Evolutionary conservation across 805 yeast species (phyloP), one percentile per base, ranked within the genome.

Genomic region (Komagataella pastoris): DNA sequence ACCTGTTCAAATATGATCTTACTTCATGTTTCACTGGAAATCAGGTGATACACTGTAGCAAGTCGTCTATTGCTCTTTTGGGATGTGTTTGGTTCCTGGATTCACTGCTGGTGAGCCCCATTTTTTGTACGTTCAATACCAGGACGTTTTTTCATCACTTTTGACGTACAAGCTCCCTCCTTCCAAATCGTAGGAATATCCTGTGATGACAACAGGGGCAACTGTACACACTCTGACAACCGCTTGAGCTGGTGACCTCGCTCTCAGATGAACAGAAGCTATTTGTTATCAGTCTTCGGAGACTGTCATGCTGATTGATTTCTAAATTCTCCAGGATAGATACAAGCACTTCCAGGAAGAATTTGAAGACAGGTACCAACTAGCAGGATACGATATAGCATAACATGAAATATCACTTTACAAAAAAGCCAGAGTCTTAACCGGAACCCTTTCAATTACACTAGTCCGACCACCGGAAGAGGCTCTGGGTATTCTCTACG

Each of bases 221-320:
- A 88, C 79, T 58, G 87, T 69, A 65, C 81, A 86, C 21, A 78
- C 69, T 61, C 75, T 69, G 72, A 87, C 86, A 73, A 87, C 87
- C 48, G 58, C 66, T 46, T 65, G 58, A 7, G 87, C 85, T 61
- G 68, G 71, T 50, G 84, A 78, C 8, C 65, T 48, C 12, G 80
- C 79, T 8, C 51, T 50, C 47, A 79, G 61, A 51, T 95, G 95
- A 73, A 73, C 86, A 46, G 85, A 68, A 6, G 93, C 90, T 53
- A 83, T 73, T 88, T 90, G 63, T 46, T 57, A 50, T 7, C 52
- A 62, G 67, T 50, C 61, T 80, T 76, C 56, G 81, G 63, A 10
- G 5, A 69, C 49, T 12, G 75, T 61, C 3, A 80, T 54, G 30
- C 55, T 59, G 18, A 55, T n/a, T 21, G 6, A 21, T 21, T 21